These are phyloP conservation scores for Syncephalastrum monosporum DNA, from an alignment of 371 early-diverging fungal species.

Conservation along the genomic window DNA sequence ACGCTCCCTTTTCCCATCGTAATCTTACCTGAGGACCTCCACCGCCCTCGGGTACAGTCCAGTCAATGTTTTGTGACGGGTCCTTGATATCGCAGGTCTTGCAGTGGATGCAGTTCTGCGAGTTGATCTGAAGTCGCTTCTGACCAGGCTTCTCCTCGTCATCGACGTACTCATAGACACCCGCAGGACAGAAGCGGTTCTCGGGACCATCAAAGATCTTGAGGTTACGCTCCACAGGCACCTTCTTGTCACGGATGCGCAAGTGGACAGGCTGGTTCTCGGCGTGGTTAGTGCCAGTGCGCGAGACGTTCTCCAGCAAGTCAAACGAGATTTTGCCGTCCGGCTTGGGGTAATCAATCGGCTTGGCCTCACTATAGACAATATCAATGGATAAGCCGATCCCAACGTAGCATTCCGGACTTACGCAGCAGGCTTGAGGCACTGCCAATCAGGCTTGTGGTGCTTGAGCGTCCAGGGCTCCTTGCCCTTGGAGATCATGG, in stretches of 20 bases:
- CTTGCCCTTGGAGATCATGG: constrained; percentile 84
- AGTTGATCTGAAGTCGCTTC: constrained; percentile 97
- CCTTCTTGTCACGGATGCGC: constrained; percentile 66
- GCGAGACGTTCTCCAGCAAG: constrained; percentile 87
- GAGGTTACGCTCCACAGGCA: constrained; percentile 83
- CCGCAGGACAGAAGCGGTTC: constrained; percentile 95
- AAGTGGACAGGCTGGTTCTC: constrained; percentile 97
- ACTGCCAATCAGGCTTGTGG: constrained; percentile 80
- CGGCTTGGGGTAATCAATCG: constrained; percentile 97
- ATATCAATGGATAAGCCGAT: constrained; percentile 5
- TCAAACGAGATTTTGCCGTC: constrained; percentile 95
- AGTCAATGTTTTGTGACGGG: constrained; percentile 97
- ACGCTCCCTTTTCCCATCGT: not conserved
- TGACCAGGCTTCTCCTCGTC: constrained; percentile 82
- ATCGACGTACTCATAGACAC: constrained; percentile 98
- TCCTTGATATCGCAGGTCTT: constrained; percentile 99
- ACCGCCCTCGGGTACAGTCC: constrained; percentile 98
- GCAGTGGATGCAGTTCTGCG: constrained; percentile 98
- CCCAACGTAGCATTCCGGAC: constrained; percentile 1
- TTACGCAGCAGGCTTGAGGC: constrained; percentile 69
- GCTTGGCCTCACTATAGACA: constrained; percentile 52
- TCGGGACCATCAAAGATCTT: constrained; percentile 95
- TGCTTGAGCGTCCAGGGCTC: constrained; percentile 95
- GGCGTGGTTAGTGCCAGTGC: constrained; percentile 94
- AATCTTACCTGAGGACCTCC: constrained; percentile 77